phyloP scores from a whole-genome alignment of 2,329 filamentous ascomycete genomes.

The Mollisiaceae sp. region DNA sequence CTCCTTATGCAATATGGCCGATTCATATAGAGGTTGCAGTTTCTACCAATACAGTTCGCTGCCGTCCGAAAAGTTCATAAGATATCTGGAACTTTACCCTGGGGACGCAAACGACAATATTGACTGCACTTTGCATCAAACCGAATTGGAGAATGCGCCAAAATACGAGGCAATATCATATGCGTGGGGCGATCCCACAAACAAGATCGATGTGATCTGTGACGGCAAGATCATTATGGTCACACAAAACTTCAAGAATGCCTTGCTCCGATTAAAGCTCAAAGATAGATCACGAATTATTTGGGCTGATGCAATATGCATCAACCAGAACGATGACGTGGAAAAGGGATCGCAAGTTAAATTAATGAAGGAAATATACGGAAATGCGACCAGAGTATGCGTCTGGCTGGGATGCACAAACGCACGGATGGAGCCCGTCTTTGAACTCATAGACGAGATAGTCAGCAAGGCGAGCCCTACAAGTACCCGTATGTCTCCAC shows the following conservation, averaged over 20 bases:
- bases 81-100: constrained; percentile 20
- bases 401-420: constrained; percentile 34
- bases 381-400: constrained; percentile 30
- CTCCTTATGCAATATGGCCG: constrained; percentile 14
- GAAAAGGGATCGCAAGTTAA: constrained; percentile 36
- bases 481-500: neutral
- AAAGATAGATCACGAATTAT: constrained; percentile 21
- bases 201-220: constrained; percentile 16
- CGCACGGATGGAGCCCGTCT: constrained; percentile 14
- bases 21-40: constrained; percentile 6
- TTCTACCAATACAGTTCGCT: constrained; percentile 20
- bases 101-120: constrained; percentile 16
- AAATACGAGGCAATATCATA: constrained; percentile 23
- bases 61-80: constrained; percentile 16
- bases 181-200: constrained; percentile 17
- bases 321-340: constrained; percentile 34
- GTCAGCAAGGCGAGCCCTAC: constrained; percentile 9
- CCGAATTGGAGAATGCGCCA: constrained; percentile 18
- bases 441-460: constrained; percentile 20
- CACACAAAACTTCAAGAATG: constrained; percentile 15
- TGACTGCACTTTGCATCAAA: constrained; percentile 15
- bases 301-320: constrained; percentile 38
- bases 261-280: constrained; percentile 16
- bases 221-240: constrained; percentile 14
- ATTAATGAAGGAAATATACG: constrained; percentile 37